A percentile compares a stretch with the other conserved stretches of the same genome.
These are phyloP conservation scores for Aureobasidium vineae DNA, from an alignment of 2,329 filamentous ascomycete species.

Conservation along the genomic window DNA sequence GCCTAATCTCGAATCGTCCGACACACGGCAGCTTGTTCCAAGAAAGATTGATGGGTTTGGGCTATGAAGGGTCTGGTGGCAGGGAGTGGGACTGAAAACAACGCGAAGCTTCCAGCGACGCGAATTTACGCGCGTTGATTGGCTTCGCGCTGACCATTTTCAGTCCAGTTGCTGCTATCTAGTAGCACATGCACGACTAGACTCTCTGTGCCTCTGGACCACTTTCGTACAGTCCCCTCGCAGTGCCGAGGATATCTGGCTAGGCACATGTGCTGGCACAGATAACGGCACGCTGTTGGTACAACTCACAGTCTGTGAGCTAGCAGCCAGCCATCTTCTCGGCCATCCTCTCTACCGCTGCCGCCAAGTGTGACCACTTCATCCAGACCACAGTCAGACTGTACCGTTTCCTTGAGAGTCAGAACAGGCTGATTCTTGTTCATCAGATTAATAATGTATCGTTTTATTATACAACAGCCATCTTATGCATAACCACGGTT, in stretches of 20 bases:
- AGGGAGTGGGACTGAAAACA: constrained; percentile 14
- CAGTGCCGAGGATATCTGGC: not conserved
- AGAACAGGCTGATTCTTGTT: not conserved
- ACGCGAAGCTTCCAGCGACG: constrained; percentile 1
- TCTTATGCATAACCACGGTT: constrained; percentile 4
- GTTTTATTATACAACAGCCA: not conserved
- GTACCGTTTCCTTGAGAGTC: not conserved
- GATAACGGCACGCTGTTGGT: not conserved
- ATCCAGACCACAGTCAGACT: not conserved
- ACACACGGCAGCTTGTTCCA: constrained; percentile 16
- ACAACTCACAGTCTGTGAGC: not conserved
- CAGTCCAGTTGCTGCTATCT: not conserved
- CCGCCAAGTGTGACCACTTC: not conserved
- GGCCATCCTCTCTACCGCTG: not conserved
- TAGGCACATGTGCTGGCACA: not conserved
- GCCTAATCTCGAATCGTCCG: constrained; percentile 8
- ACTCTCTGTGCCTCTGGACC: not conserved
- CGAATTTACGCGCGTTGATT: constrained; percentile 14
- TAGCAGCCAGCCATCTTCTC: not conserved
- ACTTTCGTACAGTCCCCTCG: not conserved
- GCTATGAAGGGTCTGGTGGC: constrained; percentile 17
- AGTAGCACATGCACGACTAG: not conserved
- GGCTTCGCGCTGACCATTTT: not conserved
- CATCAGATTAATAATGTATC: not conserved
- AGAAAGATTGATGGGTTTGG: constrained; percentile 4